phyloP scores from a whole-genome alignment of 257 asterid genomes.

The Lithospermum erythrorhizon region DNA sequence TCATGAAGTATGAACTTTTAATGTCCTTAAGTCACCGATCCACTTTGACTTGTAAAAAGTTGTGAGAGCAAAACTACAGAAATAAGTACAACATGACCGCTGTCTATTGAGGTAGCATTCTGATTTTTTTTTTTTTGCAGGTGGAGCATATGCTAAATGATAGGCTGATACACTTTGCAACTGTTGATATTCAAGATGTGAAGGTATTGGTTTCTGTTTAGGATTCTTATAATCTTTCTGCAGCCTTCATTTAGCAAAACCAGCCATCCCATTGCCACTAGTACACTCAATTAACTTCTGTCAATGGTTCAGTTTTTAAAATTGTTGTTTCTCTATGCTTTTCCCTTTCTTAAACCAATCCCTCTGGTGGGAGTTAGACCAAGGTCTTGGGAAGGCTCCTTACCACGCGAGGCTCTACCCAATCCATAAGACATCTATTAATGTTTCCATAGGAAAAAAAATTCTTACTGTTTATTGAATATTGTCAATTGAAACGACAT shows the following conservation, averaged over 20 bases:
- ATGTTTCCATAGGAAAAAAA: background rate
- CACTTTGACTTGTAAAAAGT: background rate
- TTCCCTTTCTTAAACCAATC: no score
- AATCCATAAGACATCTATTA: background rate
- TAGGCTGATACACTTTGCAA: conserved; percentile 51
- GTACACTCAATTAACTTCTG: no score
- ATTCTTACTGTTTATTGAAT: background rate
- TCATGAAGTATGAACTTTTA: background rate
- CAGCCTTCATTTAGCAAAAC: background rate
- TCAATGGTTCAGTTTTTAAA: no score
- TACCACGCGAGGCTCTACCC: no score
- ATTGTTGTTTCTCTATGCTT: no score
- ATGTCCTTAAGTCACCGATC: background rate
- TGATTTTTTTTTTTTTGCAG: conserved; percentile 19
- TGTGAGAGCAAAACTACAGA: background rate
- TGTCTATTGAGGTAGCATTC: background rate
- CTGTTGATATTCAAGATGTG: conserved; percentile 75
- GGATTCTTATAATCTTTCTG: background rate
- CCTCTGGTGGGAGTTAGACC: no score
- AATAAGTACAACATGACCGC: background rate
- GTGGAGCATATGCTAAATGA: conserved; percentile 66
- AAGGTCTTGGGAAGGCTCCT: no score
- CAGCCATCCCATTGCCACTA: no score
- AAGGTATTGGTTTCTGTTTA: conserved; percentile 47
- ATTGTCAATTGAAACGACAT: background rate